Percentiles rank a stretch among this genome's conserved stretches.
These are phyloP conservation scores for Aurinia saxatilis DNA, from an alignment of 345 rosid species.

Conservation along the genomic window DNA sequence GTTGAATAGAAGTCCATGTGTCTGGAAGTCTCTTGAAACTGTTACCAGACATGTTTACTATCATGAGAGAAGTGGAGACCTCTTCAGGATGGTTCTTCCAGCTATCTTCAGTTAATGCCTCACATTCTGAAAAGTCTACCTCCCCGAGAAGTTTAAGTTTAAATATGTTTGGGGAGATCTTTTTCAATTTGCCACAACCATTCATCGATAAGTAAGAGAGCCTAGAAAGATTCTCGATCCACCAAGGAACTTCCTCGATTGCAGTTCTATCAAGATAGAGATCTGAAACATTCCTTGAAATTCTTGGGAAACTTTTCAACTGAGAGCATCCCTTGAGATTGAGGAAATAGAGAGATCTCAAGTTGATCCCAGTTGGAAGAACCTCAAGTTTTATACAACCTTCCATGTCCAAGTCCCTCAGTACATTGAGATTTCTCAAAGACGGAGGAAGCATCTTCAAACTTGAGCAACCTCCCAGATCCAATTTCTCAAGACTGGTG, in stretches of 20 bases:
- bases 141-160: no score
- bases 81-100: no score
- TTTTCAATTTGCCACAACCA: not conserved
- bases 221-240: not conserved
- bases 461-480: constrained; percentile 10
- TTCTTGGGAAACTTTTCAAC: constrained; percentile 5
- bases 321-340: constrained; percentile 12
- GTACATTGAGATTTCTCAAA: not conserved
- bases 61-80: no score
- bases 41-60: no score
- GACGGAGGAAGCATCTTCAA: not conserved
- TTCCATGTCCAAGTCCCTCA: not conserved
- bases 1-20: no score
- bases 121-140: no score
- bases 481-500: not conserved
- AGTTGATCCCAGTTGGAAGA: not conserved
- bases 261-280: constrained; percentile 2
- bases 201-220: not conserved
- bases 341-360: not conserved
- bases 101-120: no score
- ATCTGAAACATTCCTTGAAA: not conserved
- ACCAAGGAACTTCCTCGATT: constrained; percentile 10
- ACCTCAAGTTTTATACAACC: not conserved
- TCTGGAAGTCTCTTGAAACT: no score
- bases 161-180: no score